A percentile compares a stretch with the other conserved stretches of the same genome.
Conservation (phyloP, 306 rosid genomes). For the Dicorynia guianensis region DNA sequence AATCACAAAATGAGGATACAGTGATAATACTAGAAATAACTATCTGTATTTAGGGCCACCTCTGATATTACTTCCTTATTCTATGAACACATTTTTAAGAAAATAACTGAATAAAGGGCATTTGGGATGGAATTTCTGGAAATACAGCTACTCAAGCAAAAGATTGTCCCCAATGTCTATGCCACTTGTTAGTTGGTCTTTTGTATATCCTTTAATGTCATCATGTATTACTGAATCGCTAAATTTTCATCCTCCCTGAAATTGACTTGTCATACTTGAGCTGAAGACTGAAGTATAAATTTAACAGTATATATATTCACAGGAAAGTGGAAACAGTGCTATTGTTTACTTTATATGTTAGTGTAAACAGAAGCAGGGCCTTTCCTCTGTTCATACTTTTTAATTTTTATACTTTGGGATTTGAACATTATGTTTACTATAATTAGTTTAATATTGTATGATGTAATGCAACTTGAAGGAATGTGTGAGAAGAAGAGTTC, state of each 20-base stretch:
- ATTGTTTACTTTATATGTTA: neutral
- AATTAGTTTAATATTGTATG: slow-evolving; percentile 26
- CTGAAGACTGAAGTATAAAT: neutral
- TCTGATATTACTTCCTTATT: neutral
- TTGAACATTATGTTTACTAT: neutral
- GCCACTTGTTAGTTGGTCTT: neutral
- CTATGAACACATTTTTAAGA: neutral
- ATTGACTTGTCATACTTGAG: slow-evolving; percentile 6
- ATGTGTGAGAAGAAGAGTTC: slow-evolving; percentile 83
- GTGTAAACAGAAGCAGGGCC: neutral
- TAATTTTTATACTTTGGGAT: neutral
- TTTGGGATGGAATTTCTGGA: neutral
- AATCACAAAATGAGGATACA: neutral
- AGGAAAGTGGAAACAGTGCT: neutral
- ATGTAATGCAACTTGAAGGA: slow-evolving; percentile 64
- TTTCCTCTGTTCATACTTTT: neutral
- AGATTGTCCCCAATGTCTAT: neutral
- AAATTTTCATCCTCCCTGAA: neutral
- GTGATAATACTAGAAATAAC: neutral
- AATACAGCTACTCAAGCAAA: neutral
- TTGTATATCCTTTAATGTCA: neutral
- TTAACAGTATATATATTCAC: neutral
- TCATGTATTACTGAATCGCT: neutral
- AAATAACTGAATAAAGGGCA: neutral
- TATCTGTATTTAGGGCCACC: neutral